Base-by-base conservation (phyloP, 352 stramenopile genomes). In the Phytophthora fragariae region DNA sequence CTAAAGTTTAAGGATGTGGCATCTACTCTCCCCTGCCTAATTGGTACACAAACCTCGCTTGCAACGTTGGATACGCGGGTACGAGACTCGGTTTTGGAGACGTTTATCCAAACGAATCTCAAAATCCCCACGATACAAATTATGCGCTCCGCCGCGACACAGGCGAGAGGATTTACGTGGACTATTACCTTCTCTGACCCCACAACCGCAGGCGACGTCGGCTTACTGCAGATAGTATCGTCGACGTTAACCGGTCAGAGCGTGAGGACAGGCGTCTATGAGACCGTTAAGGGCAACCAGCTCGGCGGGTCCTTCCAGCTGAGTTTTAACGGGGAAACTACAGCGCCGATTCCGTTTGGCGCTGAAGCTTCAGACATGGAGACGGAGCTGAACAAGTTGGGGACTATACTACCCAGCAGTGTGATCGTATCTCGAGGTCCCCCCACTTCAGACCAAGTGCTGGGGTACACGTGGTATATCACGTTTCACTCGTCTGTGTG, bases 401-500 rank as follows among this genome's bases (percentile, higher is more conserved):
- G 87, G 27, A 93, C 91, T 7, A 98, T 98, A 73, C 93, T 92
- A 37, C 96, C 96, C 24, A 98, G 93, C 3, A 85, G 77, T 57
- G 97, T 99, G 19, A 59, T 91, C 6, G 95, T 99, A 6, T 83
- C 84, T 35, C 82, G 92, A 7, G 63, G 72, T 2, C 79, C 76
- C 1, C 82, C 83, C 24, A 56, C 9, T 78, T 79, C 6, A 76
- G 77, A 21, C 21, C 92, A 98, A 67, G 92, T 98, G 2, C 57
- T 86, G 19, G 85, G 90, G 8, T 98, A 98, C 71, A 89, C 78
- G 9, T 98, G 94, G 94, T 73, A 84, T 2, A 92, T 99, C 41
- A 99, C 94, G 10, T 99, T 99, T 77, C 71, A 77, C 46, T 99
- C 96, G 2, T 98, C 95, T 0, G 75, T 85, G 8, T 99, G 95